phyloP scores from a whole-genome alignment of 768 basidiomycete genomes.

The Guyanaporus albipodus region DNA sequence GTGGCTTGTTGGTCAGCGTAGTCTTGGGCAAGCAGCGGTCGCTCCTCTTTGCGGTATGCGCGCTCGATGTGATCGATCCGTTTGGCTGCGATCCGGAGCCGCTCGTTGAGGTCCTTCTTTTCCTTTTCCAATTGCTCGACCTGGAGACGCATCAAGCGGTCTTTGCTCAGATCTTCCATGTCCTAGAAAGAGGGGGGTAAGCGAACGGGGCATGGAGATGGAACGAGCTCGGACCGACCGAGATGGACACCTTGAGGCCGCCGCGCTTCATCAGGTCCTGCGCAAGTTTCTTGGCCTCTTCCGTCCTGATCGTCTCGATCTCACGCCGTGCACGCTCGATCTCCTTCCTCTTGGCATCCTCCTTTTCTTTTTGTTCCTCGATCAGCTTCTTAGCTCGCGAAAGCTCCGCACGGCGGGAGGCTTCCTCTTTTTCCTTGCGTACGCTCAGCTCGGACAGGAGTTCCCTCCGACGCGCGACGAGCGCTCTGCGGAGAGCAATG shows the following conservation, averaged over 20 bases:
- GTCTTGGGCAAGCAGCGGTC: constrained; percentile 78
- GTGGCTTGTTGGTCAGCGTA: constrained; percentile 80
- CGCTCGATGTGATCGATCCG: constrained; percentile 95
- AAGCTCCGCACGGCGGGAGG: constrained; percentile 69
- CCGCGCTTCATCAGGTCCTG: constrained; percentile 79
- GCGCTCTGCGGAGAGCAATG: constrained; percentile 69
- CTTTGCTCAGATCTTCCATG: constrained; percentile 80
- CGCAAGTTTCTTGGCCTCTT: constrained; percentile 86
- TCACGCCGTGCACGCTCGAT: constrained; percentile 74
- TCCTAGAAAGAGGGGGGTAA: constrained; percentile 41
- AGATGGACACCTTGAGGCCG: constrained; percentile 65
- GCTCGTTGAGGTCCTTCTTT: constrained; percentile 80
- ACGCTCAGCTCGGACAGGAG: constrained; percentile 78
- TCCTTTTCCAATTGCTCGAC: constrained; percentile 97
- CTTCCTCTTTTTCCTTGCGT: constrained; percentile 87
- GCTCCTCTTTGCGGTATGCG: constrained; percentile 90
- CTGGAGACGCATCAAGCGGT: constrained; percentile 82
- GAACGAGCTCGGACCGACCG: constrained; percentile 40
- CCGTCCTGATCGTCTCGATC: constrained; percentile 51
- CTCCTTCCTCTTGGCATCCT: constrained; percentile 62
- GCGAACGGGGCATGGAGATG: neutral
- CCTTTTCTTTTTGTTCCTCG: constrained; percentile 54
- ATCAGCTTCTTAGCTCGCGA: constrained; percentile 65
- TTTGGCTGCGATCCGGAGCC: constrained; percentile 78
- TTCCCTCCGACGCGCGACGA: constrained; percentile 83